Base-by-base conservation (phyloP, 768 basidiomycete species). In the Tremella fuciformis region DNA sequence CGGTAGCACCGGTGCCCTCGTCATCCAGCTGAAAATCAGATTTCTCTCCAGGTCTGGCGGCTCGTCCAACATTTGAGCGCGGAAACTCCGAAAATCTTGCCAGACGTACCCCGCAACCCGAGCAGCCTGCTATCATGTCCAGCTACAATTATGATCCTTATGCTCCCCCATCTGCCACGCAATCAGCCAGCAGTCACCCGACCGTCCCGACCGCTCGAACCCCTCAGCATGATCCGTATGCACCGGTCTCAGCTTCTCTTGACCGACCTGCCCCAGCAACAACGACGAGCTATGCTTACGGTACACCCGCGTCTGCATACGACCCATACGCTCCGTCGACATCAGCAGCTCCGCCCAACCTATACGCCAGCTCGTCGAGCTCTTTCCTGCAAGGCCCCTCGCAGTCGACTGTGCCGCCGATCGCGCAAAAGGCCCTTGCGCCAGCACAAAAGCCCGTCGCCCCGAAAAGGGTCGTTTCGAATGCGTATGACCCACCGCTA, bases 401-500 rank as follows among this genome's bases (percentile, higher is more conserved):
- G 29, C 13, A 46, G 22, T 47, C 44, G 62, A 38, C 29, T 11
- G 29, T 34, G 11, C 29, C 29, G 29, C 29, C 29, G 11, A 34
- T 34, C 29, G 29, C 11, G 29, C 29, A 34, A 11, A 34, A 34
- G 11, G 29, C 29, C 29, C 29, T 11, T 34, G 11, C 29, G 29
- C 29, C 29, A 6, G 29, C 29, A 34, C 9, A 57, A 15, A 57
- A 57, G 24, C 57, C 65, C 1, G 63, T 22, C 8, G 60, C 68
- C 11, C 59, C 67, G 1, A 66, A 64, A 41, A 38, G 71, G 22
- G 52, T 70, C 21, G 55, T 51, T 1, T 70, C 71, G 8, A 70
- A 63, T 42, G 71, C 71, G 3, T 73, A 73, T 42, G 71, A 73
- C 57, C 71, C 71, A 2, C 71, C 71, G 8, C 63, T 69, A 24